Evolutionary conservation across 1,284 basidiomycete species (phyloP).

Genomic region (Ganoderma boninense): DNA sequence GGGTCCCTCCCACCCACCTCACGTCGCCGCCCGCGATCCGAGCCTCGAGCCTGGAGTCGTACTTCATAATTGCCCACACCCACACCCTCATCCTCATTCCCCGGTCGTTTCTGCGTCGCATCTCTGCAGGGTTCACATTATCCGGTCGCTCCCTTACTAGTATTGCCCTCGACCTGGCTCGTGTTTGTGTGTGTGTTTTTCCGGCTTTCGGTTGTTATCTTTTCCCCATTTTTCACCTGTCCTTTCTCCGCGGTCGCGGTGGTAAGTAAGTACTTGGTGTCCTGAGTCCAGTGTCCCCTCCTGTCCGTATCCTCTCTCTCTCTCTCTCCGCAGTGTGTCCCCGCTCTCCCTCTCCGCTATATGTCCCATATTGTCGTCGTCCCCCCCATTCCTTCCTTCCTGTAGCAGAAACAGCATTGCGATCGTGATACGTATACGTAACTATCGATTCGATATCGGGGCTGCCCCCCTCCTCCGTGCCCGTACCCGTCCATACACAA

Average conservation of each 20-base stretch:
- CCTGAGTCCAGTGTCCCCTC: too few relatives aligned
- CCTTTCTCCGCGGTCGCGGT: not conserved
- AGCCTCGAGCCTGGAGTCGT: not conserved
- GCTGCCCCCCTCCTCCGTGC: not conserved
- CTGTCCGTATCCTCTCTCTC: not conserved
- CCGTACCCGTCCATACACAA: not conserved
- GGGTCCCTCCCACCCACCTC: not conserved
- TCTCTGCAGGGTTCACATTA: not conserved
- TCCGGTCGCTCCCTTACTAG: not conserved
- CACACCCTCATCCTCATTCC: not conserved
- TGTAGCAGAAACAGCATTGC: slow-evolving; percentile 6
- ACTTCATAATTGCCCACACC: not conserved
- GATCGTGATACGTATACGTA: not conserved
- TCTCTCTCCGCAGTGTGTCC: not conserved
- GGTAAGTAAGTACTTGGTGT: not conserved
- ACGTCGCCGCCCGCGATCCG: not conserved
- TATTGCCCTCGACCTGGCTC: not conserved
- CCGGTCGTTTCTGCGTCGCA: not conserved
- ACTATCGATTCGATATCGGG: not conserved
- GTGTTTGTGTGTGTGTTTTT: not conserved
- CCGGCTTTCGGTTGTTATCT: not conserved
- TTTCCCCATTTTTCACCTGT: not conserved
- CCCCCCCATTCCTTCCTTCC: not conserved
- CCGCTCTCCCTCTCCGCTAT: too few relatives aligned
- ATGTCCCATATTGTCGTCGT: not conserved